Conservation (phyloP, 2,329 filamentous ascomycete genomes). For the Alternaria novae-zelandiae region DNA sequence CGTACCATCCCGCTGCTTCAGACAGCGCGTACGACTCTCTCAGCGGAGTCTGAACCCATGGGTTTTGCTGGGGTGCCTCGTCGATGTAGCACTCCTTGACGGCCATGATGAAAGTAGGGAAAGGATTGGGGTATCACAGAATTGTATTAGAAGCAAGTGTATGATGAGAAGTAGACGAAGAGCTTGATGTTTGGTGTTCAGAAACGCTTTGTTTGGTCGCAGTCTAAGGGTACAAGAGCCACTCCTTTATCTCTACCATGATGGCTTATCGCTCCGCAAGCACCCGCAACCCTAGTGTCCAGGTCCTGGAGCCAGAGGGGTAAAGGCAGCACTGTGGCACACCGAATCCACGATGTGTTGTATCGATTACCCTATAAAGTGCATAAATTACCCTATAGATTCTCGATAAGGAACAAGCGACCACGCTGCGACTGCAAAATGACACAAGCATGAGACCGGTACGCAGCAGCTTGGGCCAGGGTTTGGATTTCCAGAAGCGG, state of each 20-base stretch:
- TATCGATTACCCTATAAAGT: slow-evolving; percentile 47
- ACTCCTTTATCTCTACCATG: slow-evolving; percentile 19
- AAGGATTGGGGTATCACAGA: slow-evolving; percentile 15
- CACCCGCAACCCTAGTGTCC: slow-evolving; percentile 25
- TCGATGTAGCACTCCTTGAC: slow-evolving; percentile 28
- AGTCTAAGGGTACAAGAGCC: slow-evolving; percentile 5
- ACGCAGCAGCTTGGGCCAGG: slow-evolving; percentile 22
- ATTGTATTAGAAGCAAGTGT: slow-evolving; percentile 2
- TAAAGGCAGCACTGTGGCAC: slow-evolving; percentile 9
- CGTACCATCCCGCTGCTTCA: slow-evolving; percentile 73
- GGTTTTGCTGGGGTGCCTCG: slow-evolving; percentile 33
- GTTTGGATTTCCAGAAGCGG: slow-evolving; percentile 39
- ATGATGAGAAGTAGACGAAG: background rate
- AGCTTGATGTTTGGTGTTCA: background rate
- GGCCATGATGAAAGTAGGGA: slow-evolving; percentile 28
- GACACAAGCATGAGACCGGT: slow-evolving; percentile 33
- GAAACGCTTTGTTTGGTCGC: background rate
- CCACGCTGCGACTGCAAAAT: slow-evolving; percentile 27
- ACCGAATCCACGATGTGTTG: slow-evolving; percentile 19
- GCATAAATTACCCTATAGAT: slow-evolving; percentile 43
- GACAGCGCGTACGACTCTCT: slow-evolving; percentile 72
- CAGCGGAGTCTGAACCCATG: slow-evolving; percentile 76
- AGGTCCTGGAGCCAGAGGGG: slow-evolving; percentile 17
- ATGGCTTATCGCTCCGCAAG: slow-evolving; percentile 33
- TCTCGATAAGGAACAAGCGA: slow-evolving; percentile 35